A percentile compares a stretch with the other conserved stretches of the same genome.
These are phyloP conservation scores for Backusella psychrophila DNA, from an alignment of 192 early-diverging fungal genomes.

Conservation along the genomic window DNA sequence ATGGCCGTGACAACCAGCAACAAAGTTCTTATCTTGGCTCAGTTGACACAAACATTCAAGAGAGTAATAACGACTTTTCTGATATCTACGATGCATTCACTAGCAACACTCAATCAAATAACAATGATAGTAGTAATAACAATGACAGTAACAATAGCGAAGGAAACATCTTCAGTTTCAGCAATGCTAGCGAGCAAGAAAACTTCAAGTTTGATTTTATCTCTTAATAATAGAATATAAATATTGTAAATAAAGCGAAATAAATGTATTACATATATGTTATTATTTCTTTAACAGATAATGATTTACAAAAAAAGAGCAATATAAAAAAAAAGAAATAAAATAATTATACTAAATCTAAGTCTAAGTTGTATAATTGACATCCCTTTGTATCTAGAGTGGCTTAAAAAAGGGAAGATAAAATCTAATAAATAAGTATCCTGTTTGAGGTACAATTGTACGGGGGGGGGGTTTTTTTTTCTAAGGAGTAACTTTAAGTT, in stretches of 20 bases:
- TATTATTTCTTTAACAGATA: not conserved
- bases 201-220: not conserved
- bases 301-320: too few species aligned
- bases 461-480: not conserved
- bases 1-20: not conserved
- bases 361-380: not conserved
- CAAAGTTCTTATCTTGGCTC: not conserved
- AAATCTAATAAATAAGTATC: not conserved
- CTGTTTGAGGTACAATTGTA: not conserved
- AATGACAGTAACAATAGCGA: not conserved
- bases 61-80: not conserved
- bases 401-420: not conserved
- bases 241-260: not conserved
- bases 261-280: not conserved
- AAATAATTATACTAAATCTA: not conserved
- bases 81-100: not conserved
- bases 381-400: not conserved
- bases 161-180: not conserved
- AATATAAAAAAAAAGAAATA: too few species aligned
- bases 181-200: not conserved
- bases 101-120: not conserved
- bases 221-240: not conserved
- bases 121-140: not conserved
- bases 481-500: conserved; percentile 2
- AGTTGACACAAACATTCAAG: not conserved